Evolutionary conservation across 305 asterid genomes (phyloP).

Genomic region (Solanum aculeatissimum): DNA sequence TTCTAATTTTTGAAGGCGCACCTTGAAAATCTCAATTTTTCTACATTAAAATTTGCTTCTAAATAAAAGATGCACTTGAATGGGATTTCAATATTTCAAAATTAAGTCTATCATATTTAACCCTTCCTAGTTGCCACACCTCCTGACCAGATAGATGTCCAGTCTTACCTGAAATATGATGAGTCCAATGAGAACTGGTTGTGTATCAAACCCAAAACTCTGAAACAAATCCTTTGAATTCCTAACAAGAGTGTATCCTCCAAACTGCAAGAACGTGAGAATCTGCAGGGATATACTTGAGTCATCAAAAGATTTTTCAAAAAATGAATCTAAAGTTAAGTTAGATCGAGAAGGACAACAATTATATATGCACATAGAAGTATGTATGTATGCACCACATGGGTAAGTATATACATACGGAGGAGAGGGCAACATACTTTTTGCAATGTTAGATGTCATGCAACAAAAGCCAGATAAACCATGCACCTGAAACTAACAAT

Average conservation of each 20-base stretch:
- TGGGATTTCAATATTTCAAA: neutral
- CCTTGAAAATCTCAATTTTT: neutral
- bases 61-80: neutral
- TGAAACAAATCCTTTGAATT: slow-evolving; percentile 86
- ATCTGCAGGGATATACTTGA: slow-evolving; percentile 38
- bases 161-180: slow-evolving; percentile 78
- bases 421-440: neutral
- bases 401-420: neutral
- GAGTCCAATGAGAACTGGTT: slow-evolving; percentile 96
- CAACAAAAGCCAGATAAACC: neutral
- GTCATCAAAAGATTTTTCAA: neutral
- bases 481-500: neutral
- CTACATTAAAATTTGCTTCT: neutral
- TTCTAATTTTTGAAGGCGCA: neutral
- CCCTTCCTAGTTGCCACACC: neutral
- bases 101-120: neutral
- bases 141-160: neutral
- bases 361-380: neutral
- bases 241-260: slow-evolving; percentile 92
- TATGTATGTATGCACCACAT: neutral
- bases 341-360: neutral
- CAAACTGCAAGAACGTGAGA: slow-evolving; percentile 85
- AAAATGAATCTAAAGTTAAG: neutral
- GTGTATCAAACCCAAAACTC: slow-evolving; percentile 98
- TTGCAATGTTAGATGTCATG: neutral